phyloP scores from a whole-genome alignment of 176 grass and related monocot species.

The Oryza glumipatula region DNA sequence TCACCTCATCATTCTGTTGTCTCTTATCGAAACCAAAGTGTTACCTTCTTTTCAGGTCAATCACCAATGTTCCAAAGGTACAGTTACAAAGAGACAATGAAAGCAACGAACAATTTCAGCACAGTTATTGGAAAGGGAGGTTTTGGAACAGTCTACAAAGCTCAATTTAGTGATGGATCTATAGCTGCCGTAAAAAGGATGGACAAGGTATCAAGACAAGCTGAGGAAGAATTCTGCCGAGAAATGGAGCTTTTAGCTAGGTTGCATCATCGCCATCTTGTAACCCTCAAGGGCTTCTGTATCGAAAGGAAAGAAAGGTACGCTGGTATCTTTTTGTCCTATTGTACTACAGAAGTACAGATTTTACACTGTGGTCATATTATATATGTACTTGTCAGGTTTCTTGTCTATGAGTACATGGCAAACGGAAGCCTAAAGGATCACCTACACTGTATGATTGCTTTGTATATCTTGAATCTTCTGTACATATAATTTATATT shows the following conservation, averaged over 20 bases:
- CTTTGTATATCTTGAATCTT: constrained; percentile 19
- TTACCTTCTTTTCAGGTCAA: constrained; percentile 66
- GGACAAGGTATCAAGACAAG: constrained; percentile 94
- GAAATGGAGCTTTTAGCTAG: constrained; percentile 98
- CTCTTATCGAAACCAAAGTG: not conserved
- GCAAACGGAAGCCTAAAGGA: constrained; percentile 96
- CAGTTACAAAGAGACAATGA: constrained; percentile 77
- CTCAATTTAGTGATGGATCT: constrained; percentile 77
- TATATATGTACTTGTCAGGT: constrained; percentile 56
- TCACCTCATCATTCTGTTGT: not conserved
- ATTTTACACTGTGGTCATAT: not conserved
- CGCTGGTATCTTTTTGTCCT: not conserved
- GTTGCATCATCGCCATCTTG: constrained; percentile 97
- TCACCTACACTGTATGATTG: constrained; percentile 82
- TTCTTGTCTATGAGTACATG: constrained; percentile 98
- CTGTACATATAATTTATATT: constrained; percentile 14
- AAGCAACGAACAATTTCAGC: constrained; percentile 79
- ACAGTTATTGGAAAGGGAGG: constrained; percentile 93
- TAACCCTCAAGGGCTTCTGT: constrained; percentile 88
- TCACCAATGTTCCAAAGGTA: constrained; percentile 89
- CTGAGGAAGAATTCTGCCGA: constrained; percentile 91
- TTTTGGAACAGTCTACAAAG: constrained; percentile 95
- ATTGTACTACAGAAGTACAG: not conserved
- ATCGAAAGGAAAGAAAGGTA: constrained; percentile 93
- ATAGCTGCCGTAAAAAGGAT: constrained; percentile 84